These are phyloP conservation scores for Aspergillus chevalieri DNA, from an alignment of 2,329 filamentous ascomycete genomes.

Conservation along the genomic window DNA sequence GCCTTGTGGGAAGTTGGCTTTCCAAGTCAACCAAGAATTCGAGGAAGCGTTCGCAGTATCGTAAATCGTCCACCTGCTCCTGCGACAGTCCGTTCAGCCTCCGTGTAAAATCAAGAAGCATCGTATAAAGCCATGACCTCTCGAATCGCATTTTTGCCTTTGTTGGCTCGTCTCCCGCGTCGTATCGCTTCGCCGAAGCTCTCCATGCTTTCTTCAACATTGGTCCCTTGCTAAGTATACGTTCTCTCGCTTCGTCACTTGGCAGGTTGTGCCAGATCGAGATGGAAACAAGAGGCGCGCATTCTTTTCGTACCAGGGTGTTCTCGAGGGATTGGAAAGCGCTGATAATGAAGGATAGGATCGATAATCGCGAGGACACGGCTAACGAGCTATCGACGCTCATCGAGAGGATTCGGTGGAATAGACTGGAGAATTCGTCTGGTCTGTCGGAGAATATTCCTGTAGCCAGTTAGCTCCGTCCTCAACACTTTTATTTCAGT, in stretches of 20 bases:
- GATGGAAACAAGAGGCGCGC: conserved; percentile 89
- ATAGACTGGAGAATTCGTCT: conserved; percentile 79
- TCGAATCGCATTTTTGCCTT: conserved; percentile 84
- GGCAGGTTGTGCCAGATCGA: conserved; percentile 92
- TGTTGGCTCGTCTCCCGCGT: conserved; percentile 71
- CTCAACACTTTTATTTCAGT: background rate
- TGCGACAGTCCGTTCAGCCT: conserved; percentile 55
- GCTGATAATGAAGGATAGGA: conserved; percentile 83
- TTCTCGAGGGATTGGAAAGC: conserved; percentile 93
- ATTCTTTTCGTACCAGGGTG: conserved; percentile 85
- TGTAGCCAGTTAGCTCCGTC: conserved; percentile 36
- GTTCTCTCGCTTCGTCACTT: conserved; percentile 66
- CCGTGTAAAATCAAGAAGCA: conserved; percentile 75
- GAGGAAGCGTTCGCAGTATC: conserved; percentile 87
- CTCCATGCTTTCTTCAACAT: conserved; percentile 86
- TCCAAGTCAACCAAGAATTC: conserved; percentile 87
- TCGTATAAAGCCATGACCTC: conserved; percentile 83
- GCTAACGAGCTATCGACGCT: conserved; percentile 66
- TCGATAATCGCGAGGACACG: conserved; percentile 64
- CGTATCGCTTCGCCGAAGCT: conserved; percentile 76
- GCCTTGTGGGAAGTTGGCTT: conserved; percentile 86
- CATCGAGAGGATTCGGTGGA: conserved; percentile 84
- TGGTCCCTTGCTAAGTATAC: conserved; percentile 63
- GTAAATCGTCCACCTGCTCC: conserved; percentile 53
- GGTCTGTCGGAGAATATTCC: conserved; percentile 70